These are phyloP conservation scores for Warburgia ugandensis DNA, from an alignment of 164 flowering plant genomes.

Conservation along the genomic window DNA sequence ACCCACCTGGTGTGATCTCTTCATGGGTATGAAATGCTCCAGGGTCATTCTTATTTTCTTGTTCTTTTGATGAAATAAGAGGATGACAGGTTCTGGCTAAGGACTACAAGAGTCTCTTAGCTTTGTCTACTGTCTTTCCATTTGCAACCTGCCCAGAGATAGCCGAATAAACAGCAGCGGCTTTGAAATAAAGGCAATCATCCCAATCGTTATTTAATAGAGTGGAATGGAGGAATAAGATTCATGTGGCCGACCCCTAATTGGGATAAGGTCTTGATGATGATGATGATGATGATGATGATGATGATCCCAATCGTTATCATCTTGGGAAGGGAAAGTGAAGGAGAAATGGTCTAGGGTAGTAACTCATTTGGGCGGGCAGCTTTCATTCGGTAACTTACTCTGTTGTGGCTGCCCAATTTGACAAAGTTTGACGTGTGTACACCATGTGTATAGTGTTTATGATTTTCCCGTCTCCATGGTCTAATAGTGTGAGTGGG, in stretches of 20 bases:
- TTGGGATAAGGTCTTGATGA: no score
- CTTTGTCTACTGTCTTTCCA: not conserved
- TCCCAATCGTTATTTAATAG: not conserved
- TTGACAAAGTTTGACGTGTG: no score
- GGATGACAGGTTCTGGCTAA: not conserved
- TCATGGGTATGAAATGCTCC: no score
- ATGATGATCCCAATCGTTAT: no score
- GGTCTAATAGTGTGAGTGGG: not conserved
- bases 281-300: no score
- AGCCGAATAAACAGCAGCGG: constrained; percentile 4
- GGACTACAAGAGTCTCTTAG: not conserved
- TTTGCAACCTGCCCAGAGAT: not conserved
- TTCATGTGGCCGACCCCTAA: no score
- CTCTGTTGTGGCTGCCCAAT: no score
- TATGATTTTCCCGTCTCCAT: not conserved
- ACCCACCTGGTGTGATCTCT: no score
- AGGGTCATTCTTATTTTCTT: no score
- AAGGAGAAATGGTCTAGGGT: not conserved
- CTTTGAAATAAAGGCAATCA: not conserved
- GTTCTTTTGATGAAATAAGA: no score
- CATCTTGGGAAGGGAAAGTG: not conserved
- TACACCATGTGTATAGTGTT: no score
- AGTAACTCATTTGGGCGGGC: not conserved
- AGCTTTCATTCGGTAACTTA: not conserved
- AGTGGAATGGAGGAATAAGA: no score